These are phyloP conservation scores for Wickerhamiella galacta DNA, from an alignment of 805 yeast species.

Conservation along the genomic window DNA sequence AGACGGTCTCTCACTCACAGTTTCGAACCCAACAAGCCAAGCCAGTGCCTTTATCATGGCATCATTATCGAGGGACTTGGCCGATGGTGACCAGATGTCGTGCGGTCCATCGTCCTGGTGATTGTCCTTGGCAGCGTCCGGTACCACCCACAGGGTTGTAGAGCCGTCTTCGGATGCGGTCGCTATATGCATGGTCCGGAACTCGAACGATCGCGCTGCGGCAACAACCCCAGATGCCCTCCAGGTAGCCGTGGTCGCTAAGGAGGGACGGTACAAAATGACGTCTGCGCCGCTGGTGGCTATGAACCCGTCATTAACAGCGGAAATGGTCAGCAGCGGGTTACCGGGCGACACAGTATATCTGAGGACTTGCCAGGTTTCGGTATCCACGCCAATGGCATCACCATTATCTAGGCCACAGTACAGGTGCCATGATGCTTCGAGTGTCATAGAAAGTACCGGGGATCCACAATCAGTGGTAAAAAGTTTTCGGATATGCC, in stretches of 20 bases:
- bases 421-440: constrained; percentile 52
- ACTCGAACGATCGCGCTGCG: constrained; percentile 9
- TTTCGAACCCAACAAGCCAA: constrained; percentile 47
- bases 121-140: neutral
- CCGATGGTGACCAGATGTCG: too few species aligned
- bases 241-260: constrained; percentile 23
- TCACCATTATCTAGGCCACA: constrained; percentile 66
- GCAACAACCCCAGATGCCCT: constrained; percentile 12
- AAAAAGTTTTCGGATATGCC: neutral
- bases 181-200: constrained; percentile 7
- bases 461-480: constrained; percentile 33
- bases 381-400: constrained; percentile 74
- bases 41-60: constrained; percentile 45
- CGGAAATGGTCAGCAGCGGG: constrained; percentile 43
- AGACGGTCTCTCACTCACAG: constrained; percentile 64
- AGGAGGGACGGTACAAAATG: constrained; percentile 36
- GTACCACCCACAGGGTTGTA: constrained; percentile 55
- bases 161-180: constrained; percentile 34
- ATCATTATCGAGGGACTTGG: constrained; percentile 41
- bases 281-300: constrained; percentile 41
- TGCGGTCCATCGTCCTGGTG: constrained; percentile 2
- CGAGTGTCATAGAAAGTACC: constrained; percentile 46
- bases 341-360: constrained; percentile 9
- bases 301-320: constrained; percentile 40
- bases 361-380: constrained; percentile 50